Base-by-base conservation (phyloP, 768 basidiomycete species). In the Erythrobasidium yunnanense region DNA sequence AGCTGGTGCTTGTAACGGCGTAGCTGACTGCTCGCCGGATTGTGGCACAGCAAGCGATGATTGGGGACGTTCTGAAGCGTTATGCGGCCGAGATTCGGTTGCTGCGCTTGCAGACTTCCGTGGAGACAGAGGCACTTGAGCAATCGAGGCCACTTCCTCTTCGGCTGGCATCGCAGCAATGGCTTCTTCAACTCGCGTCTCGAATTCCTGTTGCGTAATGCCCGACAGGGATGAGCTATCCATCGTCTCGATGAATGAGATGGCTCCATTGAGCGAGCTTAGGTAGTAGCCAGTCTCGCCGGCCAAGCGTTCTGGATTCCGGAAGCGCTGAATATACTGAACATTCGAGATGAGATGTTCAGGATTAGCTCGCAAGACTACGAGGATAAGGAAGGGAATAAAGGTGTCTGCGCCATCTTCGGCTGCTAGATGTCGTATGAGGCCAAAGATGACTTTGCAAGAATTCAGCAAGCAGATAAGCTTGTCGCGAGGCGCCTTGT, bases 401-500 rank as follows among this genome's bases (percentile, higher is more conserved):
- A 99, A 99, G 1, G 88, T 84, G 75, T 99, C 95, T 1, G 95
- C 95, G 2, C 88, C 85, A 75, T 34, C 51, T 56, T 42, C 46
- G 15, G 27, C 30, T 30, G 25, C 32, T 17, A 65, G 35, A 53
- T 46, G 55, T 22, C 34, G 35, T 20, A 65, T 50, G 32, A 30
- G 23, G 20, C 93, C 95, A 73, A 95, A 97, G 71, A 99, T 97
- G 76, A 99, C 90, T 79, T 99, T 99, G 83, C 92, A 99, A 76
- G 85, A 88, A 74, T 99, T 99, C 54, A 97, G 78, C 38, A 97
- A 87, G 76, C 95, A 97, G 62, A 99, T 97, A 55, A 97, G 79
- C 78, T 99, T 99, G 77, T 99, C 95, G 46, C 95, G 82, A 6
- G 95, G 95, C 8, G 95, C 95, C 76, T 97, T 97, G 80, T 97